Percentiles rank a stretch among this genome's conserved stretches.
phyloP scores from a whole-genome alignment of 2,329 filamentous ascomycete genomes.

The Claviceps digitariae region DNA sequence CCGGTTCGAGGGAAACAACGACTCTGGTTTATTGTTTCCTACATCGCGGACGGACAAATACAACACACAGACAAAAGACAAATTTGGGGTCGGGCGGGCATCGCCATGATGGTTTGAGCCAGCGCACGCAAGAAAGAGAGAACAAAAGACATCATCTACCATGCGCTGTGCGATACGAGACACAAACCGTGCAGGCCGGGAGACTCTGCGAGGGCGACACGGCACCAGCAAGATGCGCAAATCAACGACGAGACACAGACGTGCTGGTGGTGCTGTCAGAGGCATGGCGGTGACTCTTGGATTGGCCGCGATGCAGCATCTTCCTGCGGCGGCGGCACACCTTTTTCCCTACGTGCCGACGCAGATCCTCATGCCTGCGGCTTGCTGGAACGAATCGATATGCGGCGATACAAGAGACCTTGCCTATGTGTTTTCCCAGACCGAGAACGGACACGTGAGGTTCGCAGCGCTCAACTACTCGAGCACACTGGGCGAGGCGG shows the following conservation, averaged over 20 bases:
- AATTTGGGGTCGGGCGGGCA: background rate
- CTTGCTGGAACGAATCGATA: conserved; percentile 26
- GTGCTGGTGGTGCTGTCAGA: background rate
- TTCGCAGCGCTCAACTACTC: conserved; percentile 57
- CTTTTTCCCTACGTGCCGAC: conserved; percentile 66
- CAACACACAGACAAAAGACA: background rate
- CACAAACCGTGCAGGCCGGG: too few species aligned
- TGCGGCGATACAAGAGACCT: conserved; percentile 24
- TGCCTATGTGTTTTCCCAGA: conserved; percentile 58
- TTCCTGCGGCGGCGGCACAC: conserved; percentile 21
- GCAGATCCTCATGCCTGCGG: conserved; percentile 46
- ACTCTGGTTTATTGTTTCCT: too few species aligned
- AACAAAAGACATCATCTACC: background rate
- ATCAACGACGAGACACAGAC: background rate
- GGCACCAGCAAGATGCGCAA: background rate
- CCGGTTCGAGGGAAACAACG: too few species aligned
- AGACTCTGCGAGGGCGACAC: background rate
- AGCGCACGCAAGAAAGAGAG: background rate
- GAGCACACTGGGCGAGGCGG: conserved; percentile 34
- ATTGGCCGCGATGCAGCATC: conserved; percentile 1
- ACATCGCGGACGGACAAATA: too few species aligned
- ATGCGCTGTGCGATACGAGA: too few species aligned
- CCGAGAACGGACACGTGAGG: conserved; percentile 27
- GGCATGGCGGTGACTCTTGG: conserved; percentile 1
- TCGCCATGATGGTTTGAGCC: background rate